Base-by-base conservation (phyloP, 2,329 filamentous ascomycete genomes). In the Rutstroemia sp. region DNA sequence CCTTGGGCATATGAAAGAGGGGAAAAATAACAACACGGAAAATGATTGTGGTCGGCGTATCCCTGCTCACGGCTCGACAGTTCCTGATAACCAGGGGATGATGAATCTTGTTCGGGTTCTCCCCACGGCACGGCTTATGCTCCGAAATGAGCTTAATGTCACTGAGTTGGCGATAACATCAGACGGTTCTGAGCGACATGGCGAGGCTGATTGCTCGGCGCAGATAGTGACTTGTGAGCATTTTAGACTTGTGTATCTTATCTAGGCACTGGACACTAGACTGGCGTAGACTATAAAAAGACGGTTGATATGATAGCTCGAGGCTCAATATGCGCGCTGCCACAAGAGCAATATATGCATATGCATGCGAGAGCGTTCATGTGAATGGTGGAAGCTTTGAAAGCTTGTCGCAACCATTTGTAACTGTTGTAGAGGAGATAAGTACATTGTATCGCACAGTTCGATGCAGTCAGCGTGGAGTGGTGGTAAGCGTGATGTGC, bases 111-210 rank as follows among this genome's bases (percentile, higher is more conserved):
- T 50, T 55, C 25, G 53, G 53, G 19, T 16, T 21, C 42, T 55
- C 49, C 21, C 46, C 53, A 55, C 38, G 46, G 46, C 27, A 50
- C 53, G 46, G 53, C 27, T 55, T 50, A 16, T 14, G 30, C 23
- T 30, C 53, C 53, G 46, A 55, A 51, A 50, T 25, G 9, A 23
- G 17, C 39, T 39, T 34, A 44, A 27, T 10, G 42, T 39, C 25
- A 23, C 27, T 16, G n/a, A 25, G 17, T 50, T 55, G 47, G 53
- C 51, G 27, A 48, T 8, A 34, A 54, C 37, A 48, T 34, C 30
- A 5, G 30, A 34, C 12, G 30, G 5, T 12, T 34, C 9, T 1
- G 30, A 10, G 8, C 19, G 21, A 4, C 23, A 56, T 27, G 30
- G 30, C n/a, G 17, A 34, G 25, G 25, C 38, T 56, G 51, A 53